phyloP scores from a whole-genome alignment of 192 early-diverging fungal species.

The Geranomyces variabilis region DNA sequence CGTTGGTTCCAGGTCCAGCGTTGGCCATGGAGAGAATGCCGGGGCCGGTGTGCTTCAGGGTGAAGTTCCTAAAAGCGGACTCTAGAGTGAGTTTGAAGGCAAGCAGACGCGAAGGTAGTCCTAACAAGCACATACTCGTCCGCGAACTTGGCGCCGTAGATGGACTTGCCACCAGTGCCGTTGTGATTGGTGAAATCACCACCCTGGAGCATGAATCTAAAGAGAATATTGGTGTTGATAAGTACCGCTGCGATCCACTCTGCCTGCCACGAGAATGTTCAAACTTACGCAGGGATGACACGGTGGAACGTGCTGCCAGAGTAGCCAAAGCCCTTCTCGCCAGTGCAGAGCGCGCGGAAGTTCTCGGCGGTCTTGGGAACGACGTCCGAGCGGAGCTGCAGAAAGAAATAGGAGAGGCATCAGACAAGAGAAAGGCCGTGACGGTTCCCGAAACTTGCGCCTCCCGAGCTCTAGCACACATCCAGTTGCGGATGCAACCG shows the following conservation, averaged over 20 bases:
- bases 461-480: no score
- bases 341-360: conserved; percentile 97
- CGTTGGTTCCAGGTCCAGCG: conserved; percentile 69
- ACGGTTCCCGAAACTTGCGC: neutral
- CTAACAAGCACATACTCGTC: conserved; percentile 61
- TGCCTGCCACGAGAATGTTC: neutral
- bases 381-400: conserved; percentile 40
- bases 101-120: neutral
- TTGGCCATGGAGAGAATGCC: conserved; percentile 63
- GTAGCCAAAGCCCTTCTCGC: conserved; percentile 89
- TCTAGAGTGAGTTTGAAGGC: neutral
- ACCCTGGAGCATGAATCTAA: conserved; percentile 58
- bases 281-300: conserved; percentile 66
- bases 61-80: conserved; percentile 69
- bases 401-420: no score
- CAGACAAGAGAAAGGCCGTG: neutral
- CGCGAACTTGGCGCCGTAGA: conserved; percentile 81
- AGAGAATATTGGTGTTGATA: conserved; percentile 52
- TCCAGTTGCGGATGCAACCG: no score
- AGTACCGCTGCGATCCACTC: neutral
- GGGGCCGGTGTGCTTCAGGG: conserved; percentile 72
- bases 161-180: conserved; percentile 87
- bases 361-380: conserved; percentile 81
- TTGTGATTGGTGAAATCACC: conserved; percentile 85
- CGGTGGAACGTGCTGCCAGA: conserved; percentile 79